Base-by-base conservation (phyloP, 2,329 filamentous ascomycete species). In the Hypoxylon sp. region DNA sequence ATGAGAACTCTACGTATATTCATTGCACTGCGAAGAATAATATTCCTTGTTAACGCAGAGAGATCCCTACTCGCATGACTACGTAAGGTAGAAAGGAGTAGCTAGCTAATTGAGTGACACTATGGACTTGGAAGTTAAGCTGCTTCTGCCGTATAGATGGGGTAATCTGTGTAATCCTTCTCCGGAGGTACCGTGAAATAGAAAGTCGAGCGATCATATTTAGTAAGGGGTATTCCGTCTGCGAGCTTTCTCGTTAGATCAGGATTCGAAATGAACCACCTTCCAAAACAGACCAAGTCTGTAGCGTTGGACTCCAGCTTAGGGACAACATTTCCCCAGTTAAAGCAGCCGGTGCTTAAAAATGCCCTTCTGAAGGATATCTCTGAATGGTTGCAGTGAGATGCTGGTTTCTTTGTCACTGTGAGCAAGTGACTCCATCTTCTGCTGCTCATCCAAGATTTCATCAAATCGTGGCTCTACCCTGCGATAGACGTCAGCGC, bases 381-480 rank as follows among this genome's bases (percentile, higher is more conserved):
- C 65, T 0, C 82, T 76, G 77, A 85, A 85, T 19, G 78, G 76
- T 2, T 77, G 78, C 38, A 85, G 63, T 0, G 79, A 82, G 14
- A 68, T 62, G 5, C 30, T 52, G 3, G 49, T 46, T 19, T 76
- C 60, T 63, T 75, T 75, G 30, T 72, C 63, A 55, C 75, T 70
- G 67, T 76, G 14, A 49, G 72, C 74, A 5, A 84, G 77, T 0
- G 82, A 77, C 1, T 75, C 75, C 36, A 85, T 70, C 73, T 84
- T 84, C 32, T 80, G 76, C 43, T 78, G 72, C 75, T 84, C 82
- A 50, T 82, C 78, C 7, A 84, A 74, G 0, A 82, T 79, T 65
- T 84, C 82, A 32, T 84, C 82, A 41, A 83, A 83, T 3, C 82
- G 80, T 13, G 83, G 82, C 74, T 84, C 82, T 7, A 84, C 72